phyloP scores from a whole-genome alignment of 2,329 filamentous ascomycete species.

The Ascochyta viciae-villosae region DNA sequence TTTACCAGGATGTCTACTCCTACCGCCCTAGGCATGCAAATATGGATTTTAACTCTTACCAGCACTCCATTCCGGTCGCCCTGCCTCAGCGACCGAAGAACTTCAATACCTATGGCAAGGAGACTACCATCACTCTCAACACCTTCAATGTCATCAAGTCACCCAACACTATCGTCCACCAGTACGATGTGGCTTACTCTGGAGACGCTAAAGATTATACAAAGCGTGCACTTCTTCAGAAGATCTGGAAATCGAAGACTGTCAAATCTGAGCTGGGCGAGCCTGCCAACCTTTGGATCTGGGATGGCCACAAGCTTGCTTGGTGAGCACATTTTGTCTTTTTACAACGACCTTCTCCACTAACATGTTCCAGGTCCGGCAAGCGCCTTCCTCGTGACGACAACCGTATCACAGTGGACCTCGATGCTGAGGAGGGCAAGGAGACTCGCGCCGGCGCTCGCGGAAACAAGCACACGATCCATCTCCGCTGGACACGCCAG shows the following conservation, averaged over 20 bases:
- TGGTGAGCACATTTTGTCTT: conserved; percentile 64
- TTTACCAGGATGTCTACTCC: conserved; percentile 23
- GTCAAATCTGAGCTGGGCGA: conserved; percentile 63
- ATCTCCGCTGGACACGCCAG: conserved; percentile 68
- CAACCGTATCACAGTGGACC: conserved; percentile 66
- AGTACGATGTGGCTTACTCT: conserved; percentile 77
- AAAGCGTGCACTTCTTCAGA: conserved; percentile 73
- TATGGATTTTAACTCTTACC: conserved; percentile 30
- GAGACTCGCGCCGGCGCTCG: conserved; percentile 20
- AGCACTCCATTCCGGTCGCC: conserved; percentile 33
- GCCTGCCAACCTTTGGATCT: conserved; percentile 66
- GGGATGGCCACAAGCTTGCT: conserved; percentile 83
- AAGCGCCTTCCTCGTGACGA: conserved; percentile 38
- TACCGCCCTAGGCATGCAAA: conserved; percentile 28
- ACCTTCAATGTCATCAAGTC: conserved; percentile 72
- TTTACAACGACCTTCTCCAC: neutral
- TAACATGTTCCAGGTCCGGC: conserved; percentile 33
- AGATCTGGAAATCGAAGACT: conserved; percentile 73
- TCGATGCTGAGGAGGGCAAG: conserved; percentile 68
- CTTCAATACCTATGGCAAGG: conserved; percentile 50
- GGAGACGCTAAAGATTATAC: conserved; percentile 63
- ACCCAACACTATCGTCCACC: conserved; percentile 70
- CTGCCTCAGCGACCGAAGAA: conserved; percentile 47
- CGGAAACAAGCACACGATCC: conserved; percentile 64
- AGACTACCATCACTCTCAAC: conserved; percentile 65